Base-by-base conservation (phyloP, 2,329 filamentous ascomycete species). In the Epichloe hybrida region DNA sequence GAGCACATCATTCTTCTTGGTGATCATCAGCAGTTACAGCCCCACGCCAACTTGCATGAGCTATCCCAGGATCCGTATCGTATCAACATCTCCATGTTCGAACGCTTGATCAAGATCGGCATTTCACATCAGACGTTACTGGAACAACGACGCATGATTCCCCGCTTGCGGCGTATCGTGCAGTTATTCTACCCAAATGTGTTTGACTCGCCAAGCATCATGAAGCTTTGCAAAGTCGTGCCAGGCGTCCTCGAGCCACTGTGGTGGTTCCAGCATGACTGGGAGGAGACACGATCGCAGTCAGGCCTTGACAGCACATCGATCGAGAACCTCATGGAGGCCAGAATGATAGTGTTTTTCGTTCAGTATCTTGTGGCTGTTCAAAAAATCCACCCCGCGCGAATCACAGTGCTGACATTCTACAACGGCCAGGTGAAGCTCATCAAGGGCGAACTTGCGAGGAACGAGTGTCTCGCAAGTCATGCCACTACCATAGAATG, bases 401-500 rank as follows among this genome's bases (percentile, higher is more conserved):
- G 83, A 5, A 89, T 95, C 50, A 95, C 88, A 0, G 71, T 95
- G 3, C 66, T 96, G 47, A 91, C 88, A 0, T 95, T 93, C 61
- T 96, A 95, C 70, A 88, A 86, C 42, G 89, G 86, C 0, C 90
- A 96, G 61, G 75, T 83, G 43, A 84, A 84, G 56, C 67, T 74
- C 2, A 73, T 95, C 2, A 58, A 81, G 0, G 71, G 69, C 15
- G 64, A 68, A 5, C 63, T 83, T 3, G 64, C 66, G 11, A 56
- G 59, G 17, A 61, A 68, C 39, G 38, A 35, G 9, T 45, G 51
- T 40, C 54, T 61, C 20, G 60, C 48, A 21, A 38, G 40, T 31
- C 62, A 6, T 64, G 20, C 39, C 11, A 6, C 35, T 8, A 27
- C 39, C 40, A 38, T 61, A 60, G 76, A 57, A 38, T 66, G 59